Conservation (phyloP, 1,139 yeast species). For the Geotrichum aggregatum region DNA sequence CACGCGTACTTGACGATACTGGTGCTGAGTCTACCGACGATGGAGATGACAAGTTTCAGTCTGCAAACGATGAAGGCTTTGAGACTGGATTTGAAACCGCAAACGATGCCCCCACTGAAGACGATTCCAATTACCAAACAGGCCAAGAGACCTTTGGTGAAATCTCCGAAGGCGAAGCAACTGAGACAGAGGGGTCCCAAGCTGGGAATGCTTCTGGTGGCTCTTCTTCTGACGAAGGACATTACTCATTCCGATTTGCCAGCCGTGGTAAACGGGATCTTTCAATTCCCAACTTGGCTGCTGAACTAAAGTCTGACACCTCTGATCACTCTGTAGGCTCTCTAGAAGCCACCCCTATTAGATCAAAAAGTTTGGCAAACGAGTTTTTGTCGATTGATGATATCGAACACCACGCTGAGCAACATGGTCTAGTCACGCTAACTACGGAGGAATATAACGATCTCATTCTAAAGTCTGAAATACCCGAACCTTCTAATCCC, state of each 20-base stretch:
- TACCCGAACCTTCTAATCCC: constrained; percentile 24
- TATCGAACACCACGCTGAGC: constrained; percentile 48
- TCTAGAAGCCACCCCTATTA: constrained; percentile 6
- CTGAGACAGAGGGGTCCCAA: constrained; percentile 1
- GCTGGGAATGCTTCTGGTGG: background rate
- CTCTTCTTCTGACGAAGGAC: constrained; percentile 10
- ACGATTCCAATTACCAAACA: constrained; percentile 33
- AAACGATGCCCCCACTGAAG: constrained; percentile 35
- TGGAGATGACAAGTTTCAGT: background rate
- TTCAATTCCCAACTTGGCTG: constrained; percentile 3
- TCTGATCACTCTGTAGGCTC: constrained; percentile 1
- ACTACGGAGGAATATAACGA: constrained; percentile 47
- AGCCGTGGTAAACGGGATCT: constrained; percentile 8
- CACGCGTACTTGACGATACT: background rate
- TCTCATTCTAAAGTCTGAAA: constrained; percentile 22
- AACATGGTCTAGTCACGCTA: constrained; percentile 49
- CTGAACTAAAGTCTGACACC: background rate
- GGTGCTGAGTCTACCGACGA: background rate
- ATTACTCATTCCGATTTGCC: constrained; percentile 13
- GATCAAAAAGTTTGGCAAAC: constrained; percentile 26
- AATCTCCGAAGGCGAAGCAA: constrained; percentile 29
- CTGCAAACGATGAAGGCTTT: constrained; percentile 1
- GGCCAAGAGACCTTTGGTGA: constrained; percentile 34
- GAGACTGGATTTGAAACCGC: constrained; percentile 27
- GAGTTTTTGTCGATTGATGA: constrained; percentile 40